Evolutionary conservation across 148 eudicot genomes (phyloP).

Genomic region (Vaccinium macrocarpon): DNA sequence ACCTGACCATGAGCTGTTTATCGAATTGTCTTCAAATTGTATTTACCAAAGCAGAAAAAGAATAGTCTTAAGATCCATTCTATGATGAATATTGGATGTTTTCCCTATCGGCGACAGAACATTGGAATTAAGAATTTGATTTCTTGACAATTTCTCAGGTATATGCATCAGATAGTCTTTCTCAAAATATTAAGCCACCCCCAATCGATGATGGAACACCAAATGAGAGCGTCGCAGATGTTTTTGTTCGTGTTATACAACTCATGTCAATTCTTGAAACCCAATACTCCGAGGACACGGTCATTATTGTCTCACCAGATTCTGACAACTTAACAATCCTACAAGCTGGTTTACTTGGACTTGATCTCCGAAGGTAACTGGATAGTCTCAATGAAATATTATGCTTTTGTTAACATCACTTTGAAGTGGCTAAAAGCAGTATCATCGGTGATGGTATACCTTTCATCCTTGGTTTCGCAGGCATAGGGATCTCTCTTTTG

Average conservation of each 20-base stretch:
- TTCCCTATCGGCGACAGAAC: background rate
- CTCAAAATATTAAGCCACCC: slow-evolving; percentile 82
- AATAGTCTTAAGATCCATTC: background rate
- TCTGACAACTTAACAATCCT: slow-evolving; percentile 83
- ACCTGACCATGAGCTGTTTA: background rate
- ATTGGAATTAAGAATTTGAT: background rate
- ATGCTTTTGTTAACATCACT: background rate
- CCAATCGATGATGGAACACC: slow-evolving; percentile 93
- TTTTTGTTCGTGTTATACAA: slow-evolving; percentile 95
- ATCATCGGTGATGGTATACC: background rate
- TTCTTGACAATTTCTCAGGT: slow-evolving; percentile 45
- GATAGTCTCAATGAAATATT: background rate
- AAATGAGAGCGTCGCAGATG: slow-evolving; percentile 93
- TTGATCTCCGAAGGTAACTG: slow-evolving; percentile 77
- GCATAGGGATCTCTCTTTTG: slow-evolving; percentile 76
- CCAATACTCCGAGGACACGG: slow-evolving; percentile 87
- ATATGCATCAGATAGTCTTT: slow-evolving; percentile 70
- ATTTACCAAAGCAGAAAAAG: background rate
- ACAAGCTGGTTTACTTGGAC: slow-evolving; percentile 91
- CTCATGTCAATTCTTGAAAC: slow-evolving; percentile 98
- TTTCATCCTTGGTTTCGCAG: slow-evolving; percentile 34
- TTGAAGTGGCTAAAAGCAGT: background rate
- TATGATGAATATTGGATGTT: background rate
- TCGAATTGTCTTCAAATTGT: background rate
- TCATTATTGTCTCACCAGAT: slow-evolving; percentile 90